A percentile compares a stretch with the other conserved stretches of the same genome.
Evolutionary conservation across 805 yeast genomes (phyloP).

Genomic region (Lipomyces chichibuensis): DNA sequence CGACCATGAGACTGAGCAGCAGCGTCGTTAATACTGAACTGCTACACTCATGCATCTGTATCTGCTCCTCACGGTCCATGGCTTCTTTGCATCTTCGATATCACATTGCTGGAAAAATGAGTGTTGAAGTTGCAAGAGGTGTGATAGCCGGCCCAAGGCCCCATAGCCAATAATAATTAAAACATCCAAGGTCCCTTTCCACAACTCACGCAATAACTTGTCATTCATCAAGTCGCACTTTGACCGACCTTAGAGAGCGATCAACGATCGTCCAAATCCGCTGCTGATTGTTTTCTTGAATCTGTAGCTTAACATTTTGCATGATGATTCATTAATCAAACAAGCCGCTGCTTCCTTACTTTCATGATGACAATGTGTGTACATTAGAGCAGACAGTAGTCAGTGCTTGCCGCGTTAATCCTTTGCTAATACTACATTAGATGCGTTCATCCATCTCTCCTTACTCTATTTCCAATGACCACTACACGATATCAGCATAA

Average conservation of each 20-base stretch:
- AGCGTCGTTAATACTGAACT: slow-evolving; percentile 1
- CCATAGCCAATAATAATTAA: background rate
- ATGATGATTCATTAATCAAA: too few relatives aligned
- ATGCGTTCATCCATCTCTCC: background rate
- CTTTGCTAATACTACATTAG: background rate
- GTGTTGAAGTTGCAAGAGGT: background rate
- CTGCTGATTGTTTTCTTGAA: too few relatives aligned
- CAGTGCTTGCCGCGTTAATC: background rate
- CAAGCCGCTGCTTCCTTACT: background rate
- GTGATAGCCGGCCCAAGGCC: background rate
- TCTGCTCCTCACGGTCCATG: background rate
- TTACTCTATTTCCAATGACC: slow-evolving; percentile 28
- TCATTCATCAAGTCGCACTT: too few relatives aligned
- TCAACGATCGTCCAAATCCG: too few relatives aligned
- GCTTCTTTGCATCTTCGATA: background rate
- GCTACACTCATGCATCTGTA: background rate
- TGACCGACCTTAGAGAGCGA: too few relatives aligned
- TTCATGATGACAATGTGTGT: background rate
- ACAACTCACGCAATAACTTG: too few relatives aligned
- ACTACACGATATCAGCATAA: slow-evolving; percentile 9
- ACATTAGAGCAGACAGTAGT: background rate
- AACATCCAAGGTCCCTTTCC: too few relatives aligned
- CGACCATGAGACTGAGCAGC: background rate
- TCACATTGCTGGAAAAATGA: slow-evolving; percentile 1
- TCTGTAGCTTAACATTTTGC: too few relatives aligned